A percentile compares a stretch with the other conserved stretches of the same genome.
phyloP scores from a whole-genome alignment of 2,329 filamentous ascomycete genomes.

The Aspergillus tanneri region DNA sequence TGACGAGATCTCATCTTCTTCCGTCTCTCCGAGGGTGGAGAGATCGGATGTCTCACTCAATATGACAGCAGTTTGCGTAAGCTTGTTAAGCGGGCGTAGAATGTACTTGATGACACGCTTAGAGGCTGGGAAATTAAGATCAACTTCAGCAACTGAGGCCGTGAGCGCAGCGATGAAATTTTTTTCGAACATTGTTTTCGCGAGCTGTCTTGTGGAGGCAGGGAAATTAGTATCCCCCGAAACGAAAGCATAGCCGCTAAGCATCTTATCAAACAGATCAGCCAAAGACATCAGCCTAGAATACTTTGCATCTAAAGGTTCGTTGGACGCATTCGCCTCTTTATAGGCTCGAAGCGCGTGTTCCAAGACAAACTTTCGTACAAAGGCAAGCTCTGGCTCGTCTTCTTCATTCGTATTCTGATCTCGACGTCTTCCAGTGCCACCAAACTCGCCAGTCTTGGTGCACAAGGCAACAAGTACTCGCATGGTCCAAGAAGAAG shows the following conservation, averaged over 20 bases:
- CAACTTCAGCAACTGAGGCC: conserved; percentile 88
- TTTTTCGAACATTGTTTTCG: conserved; percentile 97
- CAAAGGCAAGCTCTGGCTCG: conserved; percentile 67
- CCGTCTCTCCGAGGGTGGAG: conserved; percentile 64
- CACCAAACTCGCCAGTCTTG: conserved; percentile 76
- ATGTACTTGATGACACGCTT: conserved; percentile 97
- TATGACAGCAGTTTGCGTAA: conserved; percentile 83
- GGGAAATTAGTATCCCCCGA: conserved; percentile 47
- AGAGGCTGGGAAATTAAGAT: conserved; percentile 88
- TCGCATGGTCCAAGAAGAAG: conserved; percentile 80
- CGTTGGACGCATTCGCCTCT: conserved; percentile 74
- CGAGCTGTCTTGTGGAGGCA: conserved; percentile 75
- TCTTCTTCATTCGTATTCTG: conserved; percentile 39
- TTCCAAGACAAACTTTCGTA: conserved; percentile 91
- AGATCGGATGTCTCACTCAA: conserved; percentile 80
- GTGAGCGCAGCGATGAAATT: conserved; percentile 88
- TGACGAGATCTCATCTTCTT: conserved; percentile 85
- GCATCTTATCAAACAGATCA: conserved; percentile 90
- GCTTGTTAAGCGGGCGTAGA: conserved; percentile 78
- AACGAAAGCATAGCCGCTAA: conserved; percentile 73
- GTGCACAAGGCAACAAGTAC: conserved; percentile 83
- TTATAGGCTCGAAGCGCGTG: conserved; percentile 90
- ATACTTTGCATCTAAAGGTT: conserved; percentile 82
- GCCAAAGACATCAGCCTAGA: conserved; percentile 81
- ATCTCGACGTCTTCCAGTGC: conserved; percentile 57